Base-by-base conservation (phyloP, 495 filamentous ascomycete genomes). In the Penicillium ucsense region DNA sequence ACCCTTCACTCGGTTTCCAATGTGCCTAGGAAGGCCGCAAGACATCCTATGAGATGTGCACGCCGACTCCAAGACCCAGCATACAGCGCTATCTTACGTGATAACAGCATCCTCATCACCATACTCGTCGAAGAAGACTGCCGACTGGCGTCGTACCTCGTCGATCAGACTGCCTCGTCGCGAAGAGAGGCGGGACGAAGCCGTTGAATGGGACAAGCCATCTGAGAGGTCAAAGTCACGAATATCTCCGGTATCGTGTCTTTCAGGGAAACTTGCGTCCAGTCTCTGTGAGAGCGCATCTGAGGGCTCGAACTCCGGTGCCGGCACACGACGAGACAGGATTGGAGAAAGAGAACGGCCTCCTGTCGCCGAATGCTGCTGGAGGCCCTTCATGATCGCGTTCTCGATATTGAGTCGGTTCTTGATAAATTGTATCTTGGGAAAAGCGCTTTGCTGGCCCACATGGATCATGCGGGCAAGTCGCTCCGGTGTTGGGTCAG, bases 391-490 rank as follows among this genome's bases (percentile, higher is more conserved):
- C 62, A 94, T 84, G 53, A 95, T 85, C 12, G 86, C 60, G 38
- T 77, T 72, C 67, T 98, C 92, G 10, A 94, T 78, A 50, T 84
- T 85, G 40, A 95, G 76, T 27, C 92, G 67, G 57, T 98, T 97
- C 43, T 74, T 76, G 43, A 97, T 80, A 61, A 97, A 97, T 53
- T 89, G 83, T 31, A 97, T 71, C 62, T 94, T 94, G 4, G 92
- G 85, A 50, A 90, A 98, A 0, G 86, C 79, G 52, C 81, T 83
- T 63, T 87, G 84, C 64, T 94, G 85, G 6, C 92, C 94, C 28
- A 84, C 80, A 41, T 86, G 82, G 7, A 98, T 75, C 92, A 97
- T 97, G 31, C 83, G 75, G 5, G 81, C 87, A 12, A 98, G 74
- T 7, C 88, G 74, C 34, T 85, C 73, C 7, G 79, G 65, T 36